Base-by-base conservation (phyloP, 2,329 filamentous ascomycete genomes). In the Alternaria sp. region DNA sequence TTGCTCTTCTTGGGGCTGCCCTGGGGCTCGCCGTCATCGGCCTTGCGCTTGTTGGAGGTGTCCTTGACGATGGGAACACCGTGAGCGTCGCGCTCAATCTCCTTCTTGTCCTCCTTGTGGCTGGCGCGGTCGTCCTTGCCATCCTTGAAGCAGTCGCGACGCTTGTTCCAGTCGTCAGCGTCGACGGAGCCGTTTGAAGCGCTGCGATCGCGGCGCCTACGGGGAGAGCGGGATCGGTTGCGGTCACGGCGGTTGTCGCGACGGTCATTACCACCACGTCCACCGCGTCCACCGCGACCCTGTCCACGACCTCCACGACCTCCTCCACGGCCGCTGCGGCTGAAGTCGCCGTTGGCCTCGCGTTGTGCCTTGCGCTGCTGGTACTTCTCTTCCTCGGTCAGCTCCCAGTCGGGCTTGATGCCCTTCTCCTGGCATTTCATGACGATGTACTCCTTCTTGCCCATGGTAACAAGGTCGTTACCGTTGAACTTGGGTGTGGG, bases 401-500 rank as follows among this genome's bases (percentile, higher is more conserved):
- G 70, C 64, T 81, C 74, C 61, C 74, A 79, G 54, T 79, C 78
- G 7, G 80, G 78, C 51, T 76, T 74, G 66, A 83, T 81, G 54
- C 77, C 80, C 70, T 82, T 83, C 57, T 79, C 79, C 58, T 81
- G 66, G 63, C 77, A 78, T 76, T 84, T 84, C 73, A 75, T 77
- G 56, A 81, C 78, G 67, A 91, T 90, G 79, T 99, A 99, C 18
- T 88, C 91, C 72, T 88, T 87, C 89, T 99, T 99, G 80, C 88
- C 89, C 88, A 92, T 94, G 81, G 95, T 89, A 76, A 89, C 82
- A 52, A 98, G 85, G 34, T 92, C 89, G 67, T 91, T 85, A 52
- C 86, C 93, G 79, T 96, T 89, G 88, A 89, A 99, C 78, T 89
- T 87, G 61, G 95, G 95, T 78, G 91, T 89, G 20, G 92, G 89